Evolutionary conservation across 495 filamentous ascomycete species (phyloP).

Genomic region (Penicillium psychrofluorescens): DNA sequence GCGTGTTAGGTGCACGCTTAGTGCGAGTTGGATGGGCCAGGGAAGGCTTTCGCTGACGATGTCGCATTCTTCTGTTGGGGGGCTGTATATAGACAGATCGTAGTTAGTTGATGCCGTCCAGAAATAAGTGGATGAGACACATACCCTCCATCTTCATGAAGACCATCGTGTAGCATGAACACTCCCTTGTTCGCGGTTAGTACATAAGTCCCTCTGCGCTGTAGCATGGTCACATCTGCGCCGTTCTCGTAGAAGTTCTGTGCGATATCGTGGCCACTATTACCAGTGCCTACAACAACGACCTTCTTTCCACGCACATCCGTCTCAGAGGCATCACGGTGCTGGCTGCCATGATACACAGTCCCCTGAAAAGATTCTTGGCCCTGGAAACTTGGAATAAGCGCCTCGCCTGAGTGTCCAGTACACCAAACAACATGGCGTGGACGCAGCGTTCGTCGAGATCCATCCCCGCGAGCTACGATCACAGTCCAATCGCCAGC

Average conservation of each 20-base stretch:
- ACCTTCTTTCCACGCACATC: slow-evolving; percentile 54
- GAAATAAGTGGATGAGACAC: background rate
- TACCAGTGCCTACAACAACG: slow-evolving; percentile 75
- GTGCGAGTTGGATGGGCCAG: background rate
- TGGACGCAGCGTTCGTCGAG: slow-evolving; percentile 33
- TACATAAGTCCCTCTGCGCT: slow-evolving; percentile 69
- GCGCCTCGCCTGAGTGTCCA: slow-evolving; percentile 42
- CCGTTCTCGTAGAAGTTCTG: slow-evolving; percentile 78
- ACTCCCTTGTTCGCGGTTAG: slow-evolving; percentile 54
- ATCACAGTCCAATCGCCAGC: slow-evolving; percentile 53
- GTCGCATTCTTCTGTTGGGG: background rate
- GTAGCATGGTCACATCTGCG: slow-evolving; percentile 66
- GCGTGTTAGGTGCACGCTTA: background rate
- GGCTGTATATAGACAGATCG: background rate
- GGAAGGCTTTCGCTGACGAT: background rate
- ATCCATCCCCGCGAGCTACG: slow-evolving; percentile 40
- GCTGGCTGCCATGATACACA: slow-evolving; percentile 37
- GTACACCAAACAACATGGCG: slow-evolving; percentile 43
- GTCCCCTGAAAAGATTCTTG: slow-evolving; percentile 41
- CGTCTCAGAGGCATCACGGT: slow-evolving; percentile 27
- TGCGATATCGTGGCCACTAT: slow-evolving; percentile 78
- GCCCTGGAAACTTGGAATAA: slow-evolving; percentile 38
- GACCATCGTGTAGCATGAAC: slow-evolving; percentile 45
- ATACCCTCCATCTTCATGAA: slow-evolving; percentile 56
- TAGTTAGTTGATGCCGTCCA: no score